Conservation (phyloP, 2,329 filamentous ascomycete species). For the Pestalotiopsis fici region DNA sequence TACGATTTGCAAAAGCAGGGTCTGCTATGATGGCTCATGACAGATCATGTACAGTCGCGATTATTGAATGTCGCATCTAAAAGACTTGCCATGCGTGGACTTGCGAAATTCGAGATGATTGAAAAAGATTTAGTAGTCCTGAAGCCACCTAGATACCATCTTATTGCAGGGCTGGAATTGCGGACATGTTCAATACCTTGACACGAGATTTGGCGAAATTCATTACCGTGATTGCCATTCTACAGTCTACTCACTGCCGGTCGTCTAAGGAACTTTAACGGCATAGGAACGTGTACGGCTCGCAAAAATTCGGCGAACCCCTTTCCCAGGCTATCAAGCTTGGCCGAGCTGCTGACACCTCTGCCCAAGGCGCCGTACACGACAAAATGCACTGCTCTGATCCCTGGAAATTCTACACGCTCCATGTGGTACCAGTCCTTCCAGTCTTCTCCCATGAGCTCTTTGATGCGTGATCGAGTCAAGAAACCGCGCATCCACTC, state of each 20-base stretch:
- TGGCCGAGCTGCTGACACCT: constrained; percentile 47
- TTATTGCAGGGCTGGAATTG: too few species aligned
- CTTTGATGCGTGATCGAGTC: constrained; percentile 32
- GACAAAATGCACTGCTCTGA: constrained; percentile 51
- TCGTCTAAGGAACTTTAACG: constrained; percentile 10
- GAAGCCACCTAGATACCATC: too few species aligned
- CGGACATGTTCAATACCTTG: too few species aligned
- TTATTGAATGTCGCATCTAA: neutral
- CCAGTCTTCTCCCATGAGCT: constrained; percentile 43
- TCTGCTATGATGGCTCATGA: constrained; percentile 56
- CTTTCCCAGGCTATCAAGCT: constrained; percentile 52
- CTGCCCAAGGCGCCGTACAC: constrained; percentile 45
- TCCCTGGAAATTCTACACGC: constrained; percentile 45
- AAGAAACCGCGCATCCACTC: constrained; percentile 38
- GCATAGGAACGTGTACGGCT: constrained; percentile 19
- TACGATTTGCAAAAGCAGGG: constrained; percentile 93
- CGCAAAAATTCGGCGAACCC: constrained; percentile 37
- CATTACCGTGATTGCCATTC: neutral
- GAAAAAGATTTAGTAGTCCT: too few species aligned
- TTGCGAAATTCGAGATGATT: too few species aligned
- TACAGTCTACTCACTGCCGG: neutral
- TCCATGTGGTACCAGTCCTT: constrained; percentile 41
- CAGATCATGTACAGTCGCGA: neutral
- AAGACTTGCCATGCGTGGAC: neutral
- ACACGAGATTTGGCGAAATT: neutral